Percentiles rank a stretch among this genome's conserved stretches.
These are phyloP conservation scores for Oleoguttula mirabilis DNA, from an alignment of 495 filamentous ascomycete species.

Conservation along the genomic window DNA sequence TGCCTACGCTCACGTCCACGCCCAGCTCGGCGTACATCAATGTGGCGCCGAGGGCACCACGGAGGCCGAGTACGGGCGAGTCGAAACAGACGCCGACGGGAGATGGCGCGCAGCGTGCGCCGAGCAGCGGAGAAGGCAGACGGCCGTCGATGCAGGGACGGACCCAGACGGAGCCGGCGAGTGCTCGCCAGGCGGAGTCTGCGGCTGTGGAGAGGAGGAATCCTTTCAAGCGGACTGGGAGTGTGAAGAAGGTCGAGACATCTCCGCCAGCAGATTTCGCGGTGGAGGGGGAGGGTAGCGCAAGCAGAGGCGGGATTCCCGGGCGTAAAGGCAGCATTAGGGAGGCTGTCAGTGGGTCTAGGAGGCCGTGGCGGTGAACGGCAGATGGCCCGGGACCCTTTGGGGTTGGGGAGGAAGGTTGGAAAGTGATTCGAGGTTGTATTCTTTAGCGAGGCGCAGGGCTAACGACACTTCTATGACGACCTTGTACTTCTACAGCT, in stretches of 20 bases:
- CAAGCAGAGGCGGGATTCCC: not conserved
- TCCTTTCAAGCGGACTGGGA: constrained; percentile 7
- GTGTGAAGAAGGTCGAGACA: not conserved
- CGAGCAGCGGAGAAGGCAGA: not conserved
- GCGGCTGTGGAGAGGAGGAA: constrained; percentile 1
- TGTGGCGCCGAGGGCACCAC: not conserved
- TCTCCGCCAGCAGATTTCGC: not conserved
- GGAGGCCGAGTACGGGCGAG: constrained; percentile 11
- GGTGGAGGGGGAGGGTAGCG: not conserved
- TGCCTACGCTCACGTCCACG: constrained; percentile 14
- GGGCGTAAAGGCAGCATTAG: constrained; percentile 17
- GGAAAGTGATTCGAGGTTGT: no score
- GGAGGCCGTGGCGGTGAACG: no score
- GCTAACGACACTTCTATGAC: no score
- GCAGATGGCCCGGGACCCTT: no score
- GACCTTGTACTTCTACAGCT: no score
- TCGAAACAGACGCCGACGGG: not conserved
- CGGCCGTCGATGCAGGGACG: constrained; percentile 8
- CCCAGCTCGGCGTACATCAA: constrained; percentile 14
- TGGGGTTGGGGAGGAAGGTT: no score
- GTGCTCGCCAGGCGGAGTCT: not conserved
- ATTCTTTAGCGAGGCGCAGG: no score
- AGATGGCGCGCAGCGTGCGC: not conserved
- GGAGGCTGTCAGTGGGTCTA: constrained; percentile 19
- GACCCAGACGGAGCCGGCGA: constrained; percentile 1